These are phyloP conservation scores for Globisporangium nunn DNA, from an alignment of 352 stramenopile species.

Conservation along the genomic window DNA sequence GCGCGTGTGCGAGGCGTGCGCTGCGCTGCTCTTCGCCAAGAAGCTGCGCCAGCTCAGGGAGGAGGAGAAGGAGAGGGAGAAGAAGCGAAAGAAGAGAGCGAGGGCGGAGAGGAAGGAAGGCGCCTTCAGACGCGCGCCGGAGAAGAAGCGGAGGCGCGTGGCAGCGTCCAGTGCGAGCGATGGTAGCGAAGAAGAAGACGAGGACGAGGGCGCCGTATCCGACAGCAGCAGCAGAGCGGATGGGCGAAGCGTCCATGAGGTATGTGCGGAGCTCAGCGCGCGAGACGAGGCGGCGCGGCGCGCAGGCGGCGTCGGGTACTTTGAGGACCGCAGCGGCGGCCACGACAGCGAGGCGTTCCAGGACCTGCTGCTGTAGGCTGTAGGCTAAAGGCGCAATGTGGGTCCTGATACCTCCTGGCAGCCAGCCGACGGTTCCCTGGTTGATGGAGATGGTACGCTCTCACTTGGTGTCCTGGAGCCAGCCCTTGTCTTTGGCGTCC, in stretches of 20 bases:
- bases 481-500: conserved; percentile 65
- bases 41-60: conserved; percentile 21
- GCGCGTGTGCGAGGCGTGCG: conserved; percentile 53
- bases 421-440: background rate
- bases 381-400: no score
- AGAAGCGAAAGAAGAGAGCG: background rate
- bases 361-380: conserved; percentile 1
- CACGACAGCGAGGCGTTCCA: conserved; percentile 8
- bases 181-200: background rate
- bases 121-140: no score
- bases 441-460: background rate
- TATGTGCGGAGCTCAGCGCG: conserved; percentile 4
- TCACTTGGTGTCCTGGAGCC: conserved; percentile 55
- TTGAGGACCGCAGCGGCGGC: conserved; percentile 9
- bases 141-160: background rate
- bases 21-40: conserved; percentile 61
- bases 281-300: background rate
- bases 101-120: background rate
- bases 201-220: background rate
- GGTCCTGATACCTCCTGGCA: no score
- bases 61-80: background rate
- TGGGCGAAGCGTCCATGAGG: background rate
- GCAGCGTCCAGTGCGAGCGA: background rate
- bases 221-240: no score
- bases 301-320: background rate